Evolutionary conservation across 2,329 filamentous ascomycete genomes (phyloP), one percentile per base, ranked within the genome.

Genomic region (Fusarium euwallaceae): DNA sequence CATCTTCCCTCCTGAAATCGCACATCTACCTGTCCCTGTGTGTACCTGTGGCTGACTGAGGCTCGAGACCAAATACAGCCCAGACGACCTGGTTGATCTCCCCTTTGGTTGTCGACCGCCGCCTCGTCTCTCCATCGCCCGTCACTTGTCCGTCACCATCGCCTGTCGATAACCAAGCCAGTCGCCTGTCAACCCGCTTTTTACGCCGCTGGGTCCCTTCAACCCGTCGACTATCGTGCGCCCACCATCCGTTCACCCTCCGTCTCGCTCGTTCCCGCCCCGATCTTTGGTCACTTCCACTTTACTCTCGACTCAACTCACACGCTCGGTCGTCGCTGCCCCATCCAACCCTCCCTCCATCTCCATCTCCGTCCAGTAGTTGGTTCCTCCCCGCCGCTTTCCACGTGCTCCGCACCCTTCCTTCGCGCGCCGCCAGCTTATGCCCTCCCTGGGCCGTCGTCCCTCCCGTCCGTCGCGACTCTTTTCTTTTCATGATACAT

Each of bases 401-500:
- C 75, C 75, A 77, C 72, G 71, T 73, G 72, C 66, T 77, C 69
- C 74, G 70, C 76, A 71, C 73, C 67, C 71, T 70, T 66, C 72
- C 68, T 71, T 37, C 55, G 55, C 66, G 67, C 61, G 65, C 62
- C 58, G 61, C 61, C 69, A 70, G 66, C 71, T 75, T 73, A 75
- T 71, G 61, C 66, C 66, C 75, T 66, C 24, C 39, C 70, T 64
- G 62, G 70, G 67, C 64, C 48, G 41, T 48, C 36, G 27, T 64
- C 67, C 68, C 66, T 58, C 66, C 70, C 64, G 69, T 70, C 64
- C 64, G 67, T 73, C 64, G 69, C 75, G 63, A 75, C 63, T 75
- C 70, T 72, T 67, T 73, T 78, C 68, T 66, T 77, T 77, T 75
- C 69, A 78, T 78, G 74, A 74, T 64, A 53, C 69, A 71, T 71